Evolutionary conservation across 345 rosid species (phyloP), one percentile per base, ranked within the genome.

Genomic region (Stellera chamaejasme): DNA sequence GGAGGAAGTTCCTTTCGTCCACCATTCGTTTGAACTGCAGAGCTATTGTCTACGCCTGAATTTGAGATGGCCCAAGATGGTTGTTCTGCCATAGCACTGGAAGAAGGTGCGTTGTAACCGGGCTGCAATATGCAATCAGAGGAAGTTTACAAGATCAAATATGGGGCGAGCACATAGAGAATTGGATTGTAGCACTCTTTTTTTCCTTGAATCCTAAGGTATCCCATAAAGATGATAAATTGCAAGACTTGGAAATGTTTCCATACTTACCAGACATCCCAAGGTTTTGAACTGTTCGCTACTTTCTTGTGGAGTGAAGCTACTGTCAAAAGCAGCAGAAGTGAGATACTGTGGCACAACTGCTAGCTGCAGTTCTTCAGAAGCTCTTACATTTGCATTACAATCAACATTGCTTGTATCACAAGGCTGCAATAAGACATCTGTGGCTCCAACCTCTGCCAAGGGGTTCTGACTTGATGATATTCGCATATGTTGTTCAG

Each of bases 1-100:
- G 51, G 72, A 10, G 98, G 98, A 64, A 88, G 84, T 67, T 85
- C 90, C 62, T 55, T 70, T 75, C 98, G 78, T 64, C 58, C 69
- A 58, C 25, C 60, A 59, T 69, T 58, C 26, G 61, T 44, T 65
- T 53, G 72, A 61, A 54, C 66, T 52, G 50, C 70, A 61, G 61
- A 46, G 27, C 41, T 60, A 42, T 44, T 36, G 36, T 63, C 82
- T 53, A 58, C 74, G 27, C 61, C 63, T 49, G 62, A 43, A 66
- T 47, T 45, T 27, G 67, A n/a, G 71, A 57, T 64, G 65, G 47
- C 46, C 49, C 63, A 59, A 66, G 75, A 54, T 48, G 69, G 23
- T 6, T 66, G 71, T 63, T 68, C 74, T 57, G 56, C 67, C 48
- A 65, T 59, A 43, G 28, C 50, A 58, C 19, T 59, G 55, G 61